Percentiles rank a stretch among this genome's conserved stretches.
phyloP scores from a whole-genome alignment of 1,139 yeast genomes.

The Pichia sp. region DNA sequence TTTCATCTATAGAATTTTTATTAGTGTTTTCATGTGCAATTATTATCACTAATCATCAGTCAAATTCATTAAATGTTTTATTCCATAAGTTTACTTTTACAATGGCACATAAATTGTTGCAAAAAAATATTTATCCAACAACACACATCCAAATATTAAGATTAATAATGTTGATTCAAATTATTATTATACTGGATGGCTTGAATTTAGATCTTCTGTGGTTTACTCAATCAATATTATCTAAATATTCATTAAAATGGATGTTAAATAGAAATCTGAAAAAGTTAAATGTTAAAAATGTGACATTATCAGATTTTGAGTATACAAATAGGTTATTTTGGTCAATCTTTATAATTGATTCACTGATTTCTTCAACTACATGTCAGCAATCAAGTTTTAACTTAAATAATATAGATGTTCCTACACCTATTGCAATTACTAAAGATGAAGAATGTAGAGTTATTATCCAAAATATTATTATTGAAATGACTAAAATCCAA shows the following conservation, averaged over 20 bases:
- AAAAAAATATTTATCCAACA: background rate
- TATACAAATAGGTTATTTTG: conserved; percentile 42
- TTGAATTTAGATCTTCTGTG: conserved; percentile 43
- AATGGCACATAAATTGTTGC: conserved; percentile 6
- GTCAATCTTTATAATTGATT: conserved; percentile 46
- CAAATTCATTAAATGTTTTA: background rate
- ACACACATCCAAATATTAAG: conserved; percentile 27
- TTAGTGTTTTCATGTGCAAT: conserved; percentile 9
- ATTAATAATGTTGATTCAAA: conserved; percentile 33
- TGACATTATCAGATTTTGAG: conserved; percentile 34
- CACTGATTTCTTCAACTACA: conserved; percentile 38
- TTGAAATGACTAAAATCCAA: conserved; percentile 38
- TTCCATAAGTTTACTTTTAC: conserved; percentile 8
- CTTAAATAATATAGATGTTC: conserved; percentile 42
- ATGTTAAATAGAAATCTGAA: conserved; percentile 32
- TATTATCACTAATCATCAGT: conserved; percentile 1
- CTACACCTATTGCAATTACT: conserved; percentile 35
- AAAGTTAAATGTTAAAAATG: conserved; percentile 24
- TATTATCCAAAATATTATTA: conserved; percentile 36
- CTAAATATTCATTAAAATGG: conserved; percentile 9
- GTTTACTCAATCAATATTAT: conserved; percentile 43
- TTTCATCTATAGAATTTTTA: conserved; percentile 11
- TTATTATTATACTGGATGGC: conserved; percentile 18
- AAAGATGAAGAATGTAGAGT: conserved; percentile 37
- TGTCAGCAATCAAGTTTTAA: conserved; percentile 42